These are phyloP conservation scores for Gossypium raimondii DNA, from an alignment of 345 rosid genomes.

Conservation along the genomic window DNA sequence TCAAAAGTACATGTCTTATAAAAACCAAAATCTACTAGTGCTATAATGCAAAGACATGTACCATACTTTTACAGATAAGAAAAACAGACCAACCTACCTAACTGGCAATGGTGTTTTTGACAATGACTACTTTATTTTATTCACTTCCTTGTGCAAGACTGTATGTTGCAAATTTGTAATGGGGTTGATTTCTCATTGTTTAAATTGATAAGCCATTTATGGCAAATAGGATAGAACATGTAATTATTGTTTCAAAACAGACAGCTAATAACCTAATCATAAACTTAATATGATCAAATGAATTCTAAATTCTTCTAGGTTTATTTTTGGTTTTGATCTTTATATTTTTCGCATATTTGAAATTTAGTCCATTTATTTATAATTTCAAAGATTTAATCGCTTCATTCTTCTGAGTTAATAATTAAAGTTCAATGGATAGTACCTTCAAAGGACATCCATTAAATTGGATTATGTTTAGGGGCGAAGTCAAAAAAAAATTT, in stretches of 20 bases:
- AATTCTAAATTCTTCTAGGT: background rate
- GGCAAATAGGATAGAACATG: background rate
- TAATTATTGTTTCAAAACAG: background rate
- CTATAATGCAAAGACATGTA: too few species aligned
- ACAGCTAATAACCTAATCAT: background rate
- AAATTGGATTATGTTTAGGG: too few species aligned
- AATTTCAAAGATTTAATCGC: too few species aligned
- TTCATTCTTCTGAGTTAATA: too few species aligned
- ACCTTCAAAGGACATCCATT: too few species aligned
- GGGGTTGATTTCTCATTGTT: background rate
- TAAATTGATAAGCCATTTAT: background rate
- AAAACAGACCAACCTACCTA: background rate
- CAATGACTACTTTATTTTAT: background rate
- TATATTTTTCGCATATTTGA: too few species aligned
- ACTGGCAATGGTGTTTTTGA: background rate
- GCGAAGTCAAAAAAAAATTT: too few species aligned
- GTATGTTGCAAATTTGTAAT: background rate
- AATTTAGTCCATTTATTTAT: too few species aligned
- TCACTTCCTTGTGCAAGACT: background rate
- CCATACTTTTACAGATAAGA: background rate
- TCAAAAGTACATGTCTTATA: too few species aligned
- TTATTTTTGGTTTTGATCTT: too few species aligned
- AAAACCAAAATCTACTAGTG: too few species aligned
- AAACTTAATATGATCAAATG: background rate
- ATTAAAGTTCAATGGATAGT: too few species aligned